These are phyloP conservation scores for Plasmopara viticola DNA, from an alignment of 352 stramenopile species.

Conservation along the genomic window DNA sequence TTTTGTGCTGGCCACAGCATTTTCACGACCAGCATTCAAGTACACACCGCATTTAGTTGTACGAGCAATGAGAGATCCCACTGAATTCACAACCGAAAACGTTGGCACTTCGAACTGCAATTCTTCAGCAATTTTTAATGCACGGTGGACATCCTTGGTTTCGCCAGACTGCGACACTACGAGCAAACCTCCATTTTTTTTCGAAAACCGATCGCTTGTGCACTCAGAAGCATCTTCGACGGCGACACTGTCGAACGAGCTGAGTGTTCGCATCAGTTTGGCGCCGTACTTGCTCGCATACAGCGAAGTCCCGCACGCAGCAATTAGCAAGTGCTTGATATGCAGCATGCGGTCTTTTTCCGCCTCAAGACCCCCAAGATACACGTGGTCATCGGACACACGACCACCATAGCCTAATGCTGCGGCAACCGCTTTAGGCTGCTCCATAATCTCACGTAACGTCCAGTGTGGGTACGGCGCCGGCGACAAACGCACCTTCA, in stretches of 20 bases:
- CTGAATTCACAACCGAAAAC: constrained; percentile 96
- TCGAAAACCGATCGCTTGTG: constrained; percentile 84
- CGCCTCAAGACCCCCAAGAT: constrained; percentile 90
- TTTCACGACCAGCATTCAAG: constrained; percentile 97
- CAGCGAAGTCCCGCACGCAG: constrained; percentile 92
- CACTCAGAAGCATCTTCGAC: constrained; percentile 90
- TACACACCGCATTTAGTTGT: constrained; percentile 94
- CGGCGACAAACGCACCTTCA: constrained; percentile 92
- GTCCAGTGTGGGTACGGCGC: constrained; percentile 96
- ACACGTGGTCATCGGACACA: constrained; percentile 90
- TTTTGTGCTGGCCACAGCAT: constrained; percentile 98
- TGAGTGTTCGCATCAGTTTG: constrained; percentile 96
- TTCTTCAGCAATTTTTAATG: constrained; percentile 87
- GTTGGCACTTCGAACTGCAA: constrained; percentile 56
- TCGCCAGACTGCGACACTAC: constrained; percentile 97
- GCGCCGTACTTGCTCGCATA: constrained; percentile 94
- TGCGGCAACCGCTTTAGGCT: constrained; percentile 94
- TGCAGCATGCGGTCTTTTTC: constrained; percentile 86
- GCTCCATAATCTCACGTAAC: constrained; percentile 93
- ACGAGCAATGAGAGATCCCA: constrained; percentile 96
- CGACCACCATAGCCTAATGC: constrained; percentile 92
- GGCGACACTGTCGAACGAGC: constrained; percentile 90
- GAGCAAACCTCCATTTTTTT: constrained; percentile 86
- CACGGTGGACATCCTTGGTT: constrained; percentile 95
- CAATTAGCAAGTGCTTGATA: constrained; percentile 93